Conservation (phyloP, 495 filamentous ascomycete genomes). For the Umbilicaria muhlenbergii region DNA sequence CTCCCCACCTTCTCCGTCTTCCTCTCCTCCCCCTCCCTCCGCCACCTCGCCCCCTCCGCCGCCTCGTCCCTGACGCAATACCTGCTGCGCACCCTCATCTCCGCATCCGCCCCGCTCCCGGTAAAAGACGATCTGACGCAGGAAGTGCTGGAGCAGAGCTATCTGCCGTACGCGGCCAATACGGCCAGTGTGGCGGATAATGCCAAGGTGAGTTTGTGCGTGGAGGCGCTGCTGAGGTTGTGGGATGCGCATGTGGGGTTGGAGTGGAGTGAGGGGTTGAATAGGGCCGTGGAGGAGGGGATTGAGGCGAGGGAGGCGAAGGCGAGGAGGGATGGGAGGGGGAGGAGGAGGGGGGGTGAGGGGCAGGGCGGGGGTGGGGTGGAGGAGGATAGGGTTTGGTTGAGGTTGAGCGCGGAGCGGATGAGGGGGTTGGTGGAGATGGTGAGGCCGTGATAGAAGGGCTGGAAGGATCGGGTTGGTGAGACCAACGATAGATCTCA, state of each 20-base stretch:
- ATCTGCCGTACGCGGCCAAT: slow-evolving; percentile 56
- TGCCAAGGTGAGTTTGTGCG: slow-evolving; percentile 58
- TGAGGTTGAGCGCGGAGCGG: slow-evolving; percentile 12
- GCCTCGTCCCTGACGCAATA: slow-evolving; percentile 48
- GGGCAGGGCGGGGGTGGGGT: slow-evolving; percentile 15
- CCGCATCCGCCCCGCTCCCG: slow-evolving; percentile 36
- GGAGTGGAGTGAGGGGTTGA: slow-evolving; percentile 28
- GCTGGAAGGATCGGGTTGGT: background rate
- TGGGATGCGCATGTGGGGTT: slow-evolving; percentile 29
- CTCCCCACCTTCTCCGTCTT: slow-evolving; percentile 60
- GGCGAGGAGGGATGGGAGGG: slow-evolving; percentile 30
- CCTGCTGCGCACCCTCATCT: slow-evolving; percentile 46
- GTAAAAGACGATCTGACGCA: slow-evolving; percentile 32
- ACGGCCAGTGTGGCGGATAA: slow-evolving; percentile 51
- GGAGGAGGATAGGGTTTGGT: slow-evolving; percentile 13
- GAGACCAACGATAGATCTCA: too few species aligned
- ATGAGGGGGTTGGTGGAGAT: slow-evolving; percentile 14
- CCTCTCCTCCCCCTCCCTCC: slow-evolving; percentile 38
- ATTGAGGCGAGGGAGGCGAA: slow-evolving; percentile 43
- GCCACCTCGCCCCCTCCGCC: slow-evolving; percentile 27
- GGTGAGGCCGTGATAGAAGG: slow-evolving; percentile 10
- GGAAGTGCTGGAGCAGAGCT: slow-evolving; percentile 46
- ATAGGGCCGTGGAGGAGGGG: slow-evolving; percentile 41
- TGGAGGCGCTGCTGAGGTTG: slow-evolving; percentile 56
- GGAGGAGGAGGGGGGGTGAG: slow-evolving; percentile 22